Evolutionary conservation across 441 rosid genomes (phyloP).

Genomic region (Populus trichocarpa): DNA sequence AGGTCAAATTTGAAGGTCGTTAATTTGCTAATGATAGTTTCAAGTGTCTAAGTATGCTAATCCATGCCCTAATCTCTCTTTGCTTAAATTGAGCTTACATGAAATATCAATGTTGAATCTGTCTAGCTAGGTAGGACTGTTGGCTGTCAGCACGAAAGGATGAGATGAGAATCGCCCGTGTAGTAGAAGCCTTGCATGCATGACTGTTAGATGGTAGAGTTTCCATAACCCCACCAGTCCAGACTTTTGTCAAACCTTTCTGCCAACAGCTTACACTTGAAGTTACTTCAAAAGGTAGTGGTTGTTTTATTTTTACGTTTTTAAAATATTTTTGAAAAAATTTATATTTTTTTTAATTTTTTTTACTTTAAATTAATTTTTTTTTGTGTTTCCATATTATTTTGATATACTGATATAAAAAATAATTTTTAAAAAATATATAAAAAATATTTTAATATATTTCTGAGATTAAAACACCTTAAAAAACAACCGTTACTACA

Average conservation of each 20-base stretch:
- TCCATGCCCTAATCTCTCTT: neutral
- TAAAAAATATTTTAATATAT: no score
- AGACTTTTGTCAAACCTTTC: neutral
- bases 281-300: neutral
- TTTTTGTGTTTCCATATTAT: no score
- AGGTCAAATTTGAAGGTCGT: neutral
- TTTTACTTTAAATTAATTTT: no score
- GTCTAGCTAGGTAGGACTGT: neutral
- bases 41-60: neutral
- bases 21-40: neutral
- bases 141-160: neutral
- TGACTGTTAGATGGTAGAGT: neutral
- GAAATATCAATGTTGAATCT: neutral
- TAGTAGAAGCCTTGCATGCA: neutral
- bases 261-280: neutral
- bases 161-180: neutral
- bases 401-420: no score
- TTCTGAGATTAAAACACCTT: accelerated
- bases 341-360: no score
- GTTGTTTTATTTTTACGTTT: neutral
- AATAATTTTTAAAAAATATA: no score
- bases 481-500: no score
- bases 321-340: no score
- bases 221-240: neutral
- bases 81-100: neutral